Evolutionary conservation across 2,329 filamentous ascomycete genomes (phyloP), one percentile per base, ranked within the genome.

Genomic region (Xylariales sp.): DNA sequence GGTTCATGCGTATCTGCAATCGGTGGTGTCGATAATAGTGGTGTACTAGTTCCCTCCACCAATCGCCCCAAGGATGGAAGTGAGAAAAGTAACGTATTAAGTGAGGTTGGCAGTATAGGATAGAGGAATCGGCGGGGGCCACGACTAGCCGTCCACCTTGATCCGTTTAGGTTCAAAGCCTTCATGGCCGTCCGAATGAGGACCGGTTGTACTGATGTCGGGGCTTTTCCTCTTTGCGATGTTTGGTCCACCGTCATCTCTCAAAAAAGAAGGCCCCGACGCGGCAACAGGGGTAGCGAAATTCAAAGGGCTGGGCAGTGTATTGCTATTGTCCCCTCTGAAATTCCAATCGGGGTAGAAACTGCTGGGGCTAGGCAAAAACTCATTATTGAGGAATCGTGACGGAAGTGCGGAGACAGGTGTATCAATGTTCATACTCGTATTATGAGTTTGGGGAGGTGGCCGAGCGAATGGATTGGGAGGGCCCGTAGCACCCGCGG

Each of bases 381-480:
- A 89, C 43, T 94, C 93, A 71, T 92, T 93, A 65, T 90, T 91
- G 73, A 98, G 90, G 79, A 98, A 97, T 48, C 95, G 89, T 58
- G 93, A 97, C 0, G 96, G 96, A 10, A 99, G 84, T 3, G 95
- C 94, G 1, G 94, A 97, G n/a, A 97, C 94, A 0, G 96, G 96
- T 0, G 96, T 96, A 76, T 96, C 90, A 53, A 89, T 87, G 69
- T 81, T 81, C 79, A 88, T 90, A 64, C 82, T 82, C 58, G 78
- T 82, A 67, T 76, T 83, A 74, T 86, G 88, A 64, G 89, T 85
- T 34, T 94, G 93, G 4, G 92, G 93, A 32, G 90, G 87, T 0
- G 95, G 96, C 49, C 95, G 87, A 7, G 96, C 96, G 79, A 98
- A 99, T 0, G 96, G 96, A 78, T 99, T 99, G 1, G 94, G 94